Evolutionary conservation across 768 basidiomycete species (phyloP).

Genomic region (Tephrocybe rancida): DNA sequence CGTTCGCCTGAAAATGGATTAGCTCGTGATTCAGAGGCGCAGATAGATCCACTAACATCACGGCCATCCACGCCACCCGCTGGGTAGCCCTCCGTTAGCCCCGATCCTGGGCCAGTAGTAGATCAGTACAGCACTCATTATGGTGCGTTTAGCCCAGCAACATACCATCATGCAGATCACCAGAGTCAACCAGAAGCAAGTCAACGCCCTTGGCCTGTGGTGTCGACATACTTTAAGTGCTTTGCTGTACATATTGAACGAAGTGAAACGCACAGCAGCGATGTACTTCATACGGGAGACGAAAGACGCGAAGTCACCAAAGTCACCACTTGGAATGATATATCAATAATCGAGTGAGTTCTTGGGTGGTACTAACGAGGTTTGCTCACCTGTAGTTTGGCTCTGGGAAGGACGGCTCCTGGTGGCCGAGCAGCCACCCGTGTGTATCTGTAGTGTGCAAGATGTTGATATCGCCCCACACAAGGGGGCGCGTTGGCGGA

Average conservation of each 20-base stretch:
- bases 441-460: conserved; percentile 85
- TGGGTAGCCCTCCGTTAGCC: conserved; percentile 75
- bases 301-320: conserved; percentile 84
- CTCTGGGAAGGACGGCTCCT: conserved; percentile 70
- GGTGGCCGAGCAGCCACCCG: conserved; percentile 75
- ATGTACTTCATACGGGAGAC: conserved; percentile 77
- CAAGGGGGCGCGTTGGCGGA: conserved; percentile 65
- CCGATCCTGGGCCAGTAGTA: conserved; percentile 51
- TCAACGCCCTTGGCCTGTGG: conserved; percentile 67
- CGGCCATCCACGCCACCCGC: conserved; percentile 71
- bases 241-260: background rate
- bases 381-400: conserved; percentile 56
- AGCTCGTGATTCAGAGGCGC: background rate
- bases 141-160: too few species aligned
- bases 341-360: background rate
- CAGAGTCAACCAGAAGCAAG: conserved; percentile 82
- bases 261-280: conserved; percentile 46
- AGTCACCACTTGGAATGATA: conserved; percentile 43
- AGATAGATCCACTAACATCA: conserved; percentile 43
- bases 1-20: conserved; percentile 53
- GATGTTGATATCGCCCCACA: conserved; percentile 88
- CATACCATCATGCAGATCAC: conserved; percentile 77
- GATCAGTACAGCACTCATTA: background rate
- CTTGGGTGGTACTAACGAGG: background rate
- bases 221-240: background rate